Evolutionary conservation across 164 flowering plant genomes (phyloP).

Genomic region (Piper betle): DNA sequence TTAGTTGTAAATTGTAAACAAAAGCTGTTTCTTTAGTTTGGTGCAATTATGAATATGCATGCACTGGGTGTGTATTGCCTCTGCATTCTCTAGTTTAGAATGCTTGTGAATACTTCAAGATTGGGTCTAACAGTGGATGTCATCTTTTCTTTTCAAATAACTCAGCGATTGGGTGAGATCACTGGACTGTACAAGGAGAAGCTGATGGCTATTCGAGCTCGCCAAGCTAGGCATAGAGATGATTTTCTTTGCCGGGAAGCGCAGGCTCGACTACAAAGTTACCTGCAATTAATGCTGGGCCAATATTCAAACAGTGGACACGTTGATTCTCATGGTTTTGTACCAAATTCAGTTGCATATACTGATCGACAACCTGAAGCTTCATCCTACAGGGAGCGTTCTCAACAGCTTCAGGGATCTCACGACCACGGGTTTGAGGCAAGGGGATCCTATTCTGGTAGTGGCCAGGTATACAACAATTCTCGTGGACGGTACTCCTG

Average conservation of each 20-base stretch:
- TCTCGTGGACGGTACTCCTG: background rate
- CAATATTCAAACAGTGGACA: constrained; percentile 19
- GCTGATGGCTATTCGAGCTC: constrained; percentile 29
- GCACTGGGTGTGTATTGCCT: too few species aligned
- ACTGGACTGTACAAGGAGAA: constrained; percentile 38
- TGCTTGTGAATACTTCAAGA: too few species aligned
- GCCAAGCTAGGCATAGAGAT: constrained; percentile 41
- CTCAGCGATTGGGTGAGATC: constrained; percentile 40
- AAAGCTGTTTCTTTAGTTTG: too few species aligned
- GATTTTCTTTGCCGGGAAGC: constrained; percentile 50
- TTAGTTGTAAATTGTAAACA: too few species aligned
- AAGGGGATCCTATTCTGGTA: constrained; percentile 53
- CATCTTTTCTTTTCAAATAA: background rate
- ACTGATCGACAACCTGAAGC: constrained; percentile 25
- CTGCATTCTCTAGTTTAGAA: too few species aligned
- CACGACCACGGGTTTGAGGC: constrained; percentile 43
- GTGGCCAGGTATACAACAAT: constrained; percentile 17
- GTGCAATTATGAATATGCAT: too few species aligned
- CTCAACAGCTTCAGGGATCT: constrained; percentile 29
- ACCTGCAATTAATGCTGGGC: constrained; percentile 30
- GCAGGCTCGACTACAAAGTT: constrained; percentile 25
- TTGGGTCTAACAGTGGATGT: too few species aligned
- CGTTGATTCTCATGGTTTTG: constrained; percentile 32
- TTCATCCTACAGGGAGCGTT: constrained; percentile 38
- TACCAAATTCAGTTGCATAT: constrained; percentile 20